Evolutionary conservation across 768 basidiomycete genomes (phyloP).

Genomic region (Candolleomyces eurysporus): DNA sequence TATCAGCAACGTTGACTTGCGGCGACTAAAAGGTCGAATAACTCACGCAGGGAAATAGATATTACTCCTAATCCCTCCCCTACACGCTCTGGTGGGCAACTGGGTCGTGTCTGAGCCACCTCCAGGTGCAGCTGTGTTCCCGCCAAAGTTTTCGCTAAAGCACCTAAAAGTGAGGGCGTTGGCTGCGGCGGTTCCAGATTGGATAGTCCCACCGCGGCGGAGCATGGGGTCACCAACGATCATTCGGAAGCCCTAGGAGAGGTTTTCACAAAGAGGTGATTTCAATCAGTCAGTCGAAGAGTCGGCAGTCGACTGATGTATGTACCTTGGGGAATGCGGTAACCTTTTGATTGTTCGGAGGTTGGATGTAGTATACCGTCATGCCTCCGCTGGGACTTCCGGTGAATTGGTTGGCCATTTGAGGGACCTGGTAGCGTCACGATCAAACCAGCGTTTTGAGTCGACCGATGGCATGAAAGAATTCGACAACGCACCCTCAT

Average conservation of each 20-base stretch:
- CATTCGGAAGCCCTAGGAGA: conserved; percentile 8
- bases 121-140: not conserved
- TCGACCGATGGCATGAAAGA: no score
- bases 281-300: no score
- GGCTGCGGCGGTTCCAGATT: not conserved
- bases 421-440: not conserved
- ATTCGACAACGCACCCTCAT: not conserved
- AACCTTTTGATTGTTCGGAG: conserved; percentile 3
- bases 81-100: conserved; percentile 5
- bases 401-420: conserved; percentile 2
- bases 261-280: no score
- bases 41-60: conserved; percentile 10
- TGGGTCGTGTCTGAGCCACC: not conserved
- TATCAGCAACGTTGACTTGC: not conserved
- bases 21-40: no score
- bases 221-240: conserved; percentile 8
- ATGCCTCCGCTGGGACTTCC: conserved; percentile 9
- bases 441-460: no score
- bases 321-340: conserved; percentile 7
- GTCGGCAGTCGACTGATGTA: not conserved
- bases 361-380: conserved; percentile 10
- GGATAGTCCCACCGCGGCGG: not conserved
- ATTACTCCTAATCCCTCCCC: conserved; percentile 5
- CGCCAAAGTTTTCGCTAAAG: not conserved
- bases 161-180: conserved; percentile 3